A percentile compares a stretch with the other conserved stretches of the same genome.
phyloP scores from a whole-genome alignment of 768 basidiomycete genomes.

The Mycena leptocephala region DNA sequence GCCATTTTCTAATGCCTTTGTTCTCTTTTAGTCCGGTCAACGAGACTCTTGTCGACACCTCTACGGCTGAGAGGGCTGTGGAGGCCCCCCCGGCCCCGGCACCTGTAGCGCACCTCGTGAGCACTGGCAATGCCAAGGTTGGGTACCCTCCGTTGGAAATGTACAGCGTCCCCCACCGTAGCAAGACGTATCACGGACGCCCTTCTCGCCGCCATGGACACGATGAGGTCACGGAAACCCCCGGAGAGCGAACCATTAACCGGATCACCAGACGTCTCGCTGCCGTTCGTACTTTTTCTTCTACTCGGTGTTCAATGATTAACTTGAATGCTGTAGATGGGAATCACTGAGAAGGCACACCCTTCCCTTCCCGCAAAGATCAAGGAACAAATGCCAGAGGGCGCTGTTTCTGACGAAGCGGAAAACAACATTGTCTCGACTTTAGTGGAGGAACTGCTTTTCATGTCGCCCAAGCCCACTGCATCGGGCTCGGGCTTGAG shows the following conservation, averaged over 20 bases:
- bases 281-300: conserved; percentile 65
- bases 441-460: conserved; percentile 72
- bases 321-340: conserved; percentile 71
- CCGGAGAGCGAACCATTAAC: conserved; percentile 58
- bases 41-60: not conserved
- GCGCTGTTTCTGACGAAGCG: conserved; percentile 63
- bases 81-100: conserved; percentile 37
- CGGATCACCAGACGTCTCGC: conserved; percentile 73
- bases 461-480: conserved; percentile 55
- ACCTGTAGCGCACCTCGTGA: conserved; percentile 65
- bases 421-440: conserved; percentile 81
- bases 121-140: conserved; percentile 67
- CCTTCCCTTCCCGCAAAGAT: conserved; percentile 69
- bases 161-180: conserved; percentile 68
- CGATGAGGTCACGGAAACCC: conserved; percentile 48
- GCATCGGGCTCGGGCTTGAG: conserved; percentile 55
- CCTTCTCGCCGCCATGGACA: conserved; percentile 41
- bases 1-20: conserved; percentile 5
- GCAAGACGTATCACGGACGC: conserved; percentile 59
- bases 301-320: not conserved
- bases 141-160: conserved; percentile 77
- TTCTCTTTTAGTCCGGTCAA: conserved; percentile 1
- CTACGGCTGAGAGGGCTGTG: conserved; percentile 18
- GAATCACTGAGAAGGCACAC: conserved; percentile 74
- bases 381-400: conserved; percentile 64